Evolutionary conservation across 495 filamentous ascomycete species (phyloP), one percentile per base, ranked within the genome.

Genomic region (Penicillium bovifimosum): DNA sequence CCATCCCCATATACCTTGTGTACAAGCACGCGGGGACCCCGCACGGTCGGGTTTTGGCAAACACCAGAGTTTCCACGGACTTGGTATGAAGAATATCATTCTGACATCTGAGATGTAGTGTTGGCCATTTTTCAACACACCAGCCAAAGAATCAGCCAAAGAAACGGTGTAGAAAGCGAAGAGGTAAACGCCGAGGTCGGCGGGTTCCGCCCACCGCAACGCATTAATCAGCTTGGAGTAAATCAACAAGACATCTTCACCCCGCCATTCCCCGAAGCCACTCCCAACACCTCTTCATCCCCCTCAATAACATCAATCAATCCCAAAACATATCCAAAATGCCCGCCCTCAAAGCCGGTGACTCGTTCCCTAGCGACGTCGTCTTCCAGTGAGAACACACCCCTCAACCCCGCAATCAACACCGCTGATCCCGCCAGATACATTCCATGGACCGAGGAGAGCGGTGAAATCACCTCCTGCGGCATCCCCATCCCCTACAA

Each of bases 331-430:
- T 24, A 24, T 17, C 16, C 51, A 58, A 17, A 20, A 66, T 90
- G 86, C 60, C 86, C 61, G 70, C 76, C 49, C 82, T 93, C 70
- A 84, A 89, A 59, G 72, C 81, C 56, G 91, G 90, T 53, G 88
- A 95, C 61, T 71, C 74, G 58, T 95, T 97, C 76, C 91, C 91
- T 55, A 67, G 73, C 44, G 86, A 78, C 59, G 87, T 95, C 4
- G 73, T 75, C 52, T 96, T 96, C 71, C 65, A 78, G 83, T 86
- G 66, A 57, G 76, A n/a, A n/a, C 63, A 16, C 52, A 2, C 9
- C n/a, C 49, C 40, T 42, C 33, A 26, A 41, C 41, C 24, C 44
- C 51, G n/a, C 29, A 29, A 36, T 52, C 18, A 48, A 55, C 33
- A 13, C 29, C 31, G 14, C 47, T 66, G 32, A 63, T 36, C 11